These are phyloP conservation scores for Aspergillus amoenus DNA, from an alignment of 2,329 filamentous ascomycete species.

Conservation along the genomic window DNA sequence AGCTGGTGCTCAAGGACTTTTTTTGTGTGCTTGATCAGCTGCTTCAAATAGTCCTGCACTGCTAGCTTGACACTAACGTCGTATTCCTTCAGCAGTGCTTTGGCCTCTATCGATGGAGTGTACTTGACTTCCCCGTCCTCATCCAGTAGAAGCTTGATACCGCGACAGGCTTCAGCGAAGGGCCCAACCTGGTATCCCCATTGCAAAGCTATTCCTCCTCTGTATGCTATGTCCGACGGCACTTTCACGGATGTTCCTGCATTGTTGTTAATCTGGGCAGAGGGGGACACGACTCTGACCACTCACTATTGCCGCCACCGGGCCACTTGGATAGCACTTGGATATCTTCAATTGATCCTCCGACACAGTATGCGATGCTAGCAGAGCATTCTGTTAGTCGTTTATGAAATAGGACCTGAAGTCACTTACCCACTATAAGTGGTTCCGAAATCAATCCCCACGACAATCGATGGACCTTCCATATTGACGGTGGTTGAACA, in stretches of 20 bases:
- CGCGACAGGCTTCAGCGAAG: constrained; percentile 24
- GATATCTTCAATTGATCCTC: constrained; percentile 15
- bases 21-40: neutral
- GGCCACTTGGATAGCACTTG: constrained; percentile 28
- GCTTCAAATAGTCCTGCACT: neutral
- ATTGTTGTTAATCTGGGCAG: too few species aligned
- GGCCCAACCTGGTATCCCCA: constrained; percentile 27
- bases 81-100: neutral
- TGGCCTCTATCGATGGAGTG: constrained; percentile 5
- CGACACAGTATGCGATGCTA: constrained; percentile 23
- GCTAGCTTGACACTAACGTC: neutral
- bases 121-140: constrained; percentile 12
- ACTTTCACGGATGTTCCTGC: constrained; percentile 22
- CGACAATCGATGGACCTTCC: constrained; percentile 18
- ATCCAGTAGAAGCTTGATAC: constrained; percentile 25
- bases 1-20: constrained; percentile 9
- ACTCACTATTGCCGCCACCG: constrained; percentile 23
- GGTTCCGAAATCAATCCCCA: constrained; percentile 32
- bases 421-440: constrained; percentile 29
- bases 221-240: constrained; percentile 18
- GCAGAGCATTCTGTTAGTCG: neutral
- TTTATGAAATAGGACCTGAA: neutral
- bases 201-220: neutral
- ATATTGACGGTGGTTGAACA: neutral
- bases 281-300: too few species aligned